Percentiles rank a stretch among this genome's conserved stretches.
These are phyloP conservation scores for Colletotrichum sp. DNA, from an alignment of 2,329 filamentous ascomycete genomes.

Conservation along the genomic window DNA sequence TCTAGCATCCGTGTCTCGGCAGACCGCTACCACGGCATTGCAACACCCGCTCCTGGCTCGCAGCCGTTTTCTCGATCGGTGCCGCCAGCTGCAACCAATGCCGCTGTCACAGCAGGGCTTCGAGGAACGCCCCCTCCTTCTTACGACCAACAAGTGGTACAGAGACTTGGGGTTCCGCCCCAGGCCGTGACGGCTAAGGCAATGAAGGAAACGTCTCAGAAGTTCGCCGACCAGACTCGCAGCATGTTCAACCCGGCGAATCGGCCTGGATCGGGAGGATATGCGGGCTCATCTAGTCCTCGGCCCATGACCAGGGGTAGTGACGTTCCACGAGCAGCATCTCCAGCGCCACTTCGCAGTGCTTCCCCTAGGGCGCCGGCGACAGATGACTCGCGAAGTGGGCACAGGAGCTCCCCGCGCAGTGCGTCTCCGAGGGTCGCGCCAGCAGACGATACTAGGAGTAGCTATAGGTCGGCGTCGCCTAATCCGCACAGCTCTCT, in stretches of 20 bases:
- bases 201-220: constrained; percentile 94
- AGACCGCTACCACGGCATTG: constrained; percentile 92
- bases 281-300: constrained; percentile 47
- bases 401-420: constrained; percentile 58
- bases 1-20: constrained; percentile 87
- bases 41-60: constrained; percentile 73
- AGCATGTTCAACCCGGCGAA: constrained; percentile 68
- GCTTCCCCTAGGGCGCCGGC: constrained; percentile 67
- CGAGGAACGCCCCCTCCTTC: constrained; percentile 85
- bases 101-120: constrained; percentile 58
- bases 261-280: constrained; percentile 40
- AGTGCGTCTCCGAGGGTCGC: constrained; percentile 66
- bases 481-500: constrained; percentile 65
- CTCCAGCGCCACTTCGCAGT: constrained; percentile 71
- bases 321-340: constrained; percentile 65
- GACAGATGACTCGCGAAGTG: constrained; percentile 48
- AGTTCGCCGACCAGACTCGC: constrained; percentile 82
- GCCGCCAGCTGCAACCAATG: constrained; percentile 40
- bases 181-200: constrained; percentile 91
- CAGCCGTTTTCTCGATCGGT: constrained; percentile 49
- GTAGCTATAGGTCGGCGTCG: constrained; percentile 55
- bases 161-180: constrained; percentile 84
- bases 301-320: constrained; percentile 64
- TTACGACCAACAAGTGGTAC: constrained; percentile 76
- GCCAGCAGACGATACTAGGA: constrained; percentile 50